phyloP scores from a whole-genome alignment of 192 early-diverging fungal species.

The Rhizoclosmatium sp. region DNA sequence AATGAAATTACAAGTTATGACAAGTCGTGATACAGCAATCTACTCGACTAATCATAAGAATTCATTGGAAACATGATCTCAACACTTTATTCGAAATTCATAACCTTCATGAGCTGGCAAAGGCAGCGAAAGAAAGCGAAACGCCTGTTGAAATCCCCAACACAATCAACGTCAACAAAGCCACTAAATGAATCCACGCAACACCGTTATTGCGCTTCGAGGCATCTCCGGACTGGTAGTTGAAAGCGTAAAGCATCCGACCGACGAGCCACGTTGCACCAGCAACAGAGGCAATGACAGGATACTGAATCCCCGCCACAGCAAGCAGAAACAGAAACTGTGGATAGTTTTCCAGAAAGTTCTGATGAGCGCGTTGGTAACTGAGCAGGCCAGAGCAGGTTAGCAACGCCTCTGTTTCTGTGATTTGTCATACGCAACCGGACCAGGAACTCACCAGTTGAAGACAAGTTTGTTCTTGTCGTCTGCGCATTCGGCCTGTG shows the following conservation, averaged over 20 bases:
- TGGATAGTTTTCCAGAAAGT: conserved; percentile 73
- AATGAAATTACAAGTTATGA: no score
- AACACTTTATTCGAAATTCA: not conserved
- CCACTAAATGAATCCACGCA: conserved; percentile 23
- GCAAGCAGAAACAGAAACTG: conserved; percentile 60
- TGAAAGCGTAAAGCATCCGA: conserved; percentile 59
- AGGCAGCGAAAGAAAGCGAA: not conserved
- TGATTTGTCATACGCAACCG: conserved; percentile 62
- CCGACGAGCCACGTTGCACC: conserved; percentile 63
- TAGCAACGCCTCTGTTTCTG: conserved; percentile 63
- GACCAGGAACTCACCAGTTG: conserved; percentile 74
- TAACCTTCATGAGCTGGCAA: not conserved
- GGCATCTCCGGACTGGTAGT: conserved; percentile 70
- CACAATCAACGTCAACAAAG: conserved; percentile 15
- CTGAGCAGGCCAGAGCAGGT: not conserved
- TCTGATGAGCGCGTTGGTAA: conserved; percentile 63
- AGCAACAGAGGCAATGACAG: conserved; percentile 57
- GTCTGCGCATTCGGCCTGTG: conserved; percentile 43
- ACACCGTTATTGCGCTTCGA: conserved; percentile 57
- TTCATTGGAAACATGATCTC: no score
- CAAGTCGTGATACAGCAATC: no score
- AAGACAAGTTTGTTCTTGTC: conserved; percentile 70
- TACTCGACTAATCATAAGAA: no score
- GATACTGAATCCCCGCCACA: conserved; percentile 64
- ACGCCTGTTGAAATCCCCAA: not conserved